phyloP scores from a whole-genome alignment of 805 yeast genomes.

The Saccharomyces mikatae region DNA sequence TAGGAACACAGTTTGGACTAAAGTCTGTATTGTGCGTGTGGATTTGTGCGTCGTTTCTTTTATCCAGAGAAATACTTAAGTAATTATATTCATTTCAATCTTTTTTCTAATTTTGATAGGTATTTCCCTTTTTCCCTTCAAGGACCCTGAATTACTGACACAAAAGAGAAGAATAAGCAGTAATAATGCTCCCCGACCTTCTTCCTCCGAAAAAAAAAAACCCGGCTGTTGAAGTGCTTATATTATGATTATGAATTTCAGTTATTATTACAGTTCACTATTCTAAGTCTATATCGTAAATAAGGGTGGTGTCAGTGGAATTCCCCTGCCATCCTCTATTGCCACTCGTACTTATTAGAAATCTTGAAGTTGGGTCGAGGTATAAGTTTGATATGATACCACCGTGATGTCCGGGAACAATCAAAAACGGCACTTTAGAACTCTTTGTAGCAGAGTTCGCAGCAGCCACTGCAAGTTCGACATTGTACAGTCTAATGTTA shows the following conservation, averaged over 20 bases:
- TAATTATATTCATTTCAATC: background rate
- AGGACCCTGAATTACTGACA: background rate
- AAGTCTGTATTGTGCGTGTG: background rate
- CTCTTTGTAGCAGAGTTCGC: constrained; percentile 5
- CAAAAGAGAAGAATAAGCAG: background rate
- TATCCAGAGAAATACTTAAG: background rate
- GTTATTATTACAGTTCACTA: constrained; percentile 5
- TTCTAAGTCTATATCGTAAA: constrained; percentile 63
- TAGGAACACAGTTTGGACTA: background rate
- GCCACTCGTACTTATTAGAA: constrained; percentile 86
- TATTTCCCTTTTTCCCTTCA: background rate
- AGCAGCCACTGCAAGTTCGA: constrained; percentile 28
- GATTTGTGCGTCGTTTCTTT: background rate
- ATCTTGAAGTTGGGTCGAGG: constrained; percentile 82
- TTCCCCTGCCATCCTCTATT: constrained; percentile 91
- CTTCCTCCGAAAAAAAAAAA: background rate
- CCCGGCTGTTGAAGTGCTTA: background rate
- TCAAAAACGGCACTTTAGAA: constrained; percentile 61
- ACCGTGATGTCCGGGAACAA: constrained; percentile 95
- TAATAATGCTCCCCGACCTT: no score
- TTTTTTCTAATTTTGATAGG: background rate
- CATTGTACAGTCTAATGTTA: constrained; percentile 79
- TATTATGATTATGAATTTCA: background rate
- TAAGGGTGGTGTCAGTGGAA: constrained; percentile 69
- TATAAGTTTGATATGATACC: constrained; percentile 70